Conservation (phyloP, 306 rosid genomes). For the Castanopsis chinensis region DNA sequence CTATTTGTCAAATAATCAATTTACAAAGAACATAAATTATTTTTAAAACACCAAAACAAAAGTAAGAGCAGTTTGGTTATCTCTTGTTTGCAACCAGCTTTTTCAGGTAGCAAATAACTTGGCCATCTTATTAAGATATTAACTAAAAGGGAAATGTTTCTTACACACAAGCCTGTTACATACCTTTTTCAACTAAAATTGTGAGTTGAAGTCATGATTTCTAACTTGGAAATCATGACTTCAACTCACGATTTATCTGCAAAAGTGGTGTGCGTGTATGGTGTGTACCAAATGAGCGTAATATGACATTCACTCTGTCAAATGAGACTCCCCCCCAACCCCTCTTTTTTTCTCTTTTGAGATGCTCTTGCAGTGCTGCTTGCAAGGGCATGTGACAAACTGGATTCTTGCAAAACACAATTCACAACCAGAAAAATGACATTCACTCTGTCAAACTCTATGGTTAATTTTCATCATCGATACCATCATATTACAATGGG, state of each 20-base stretch:
- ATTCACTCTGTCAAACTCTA: not conserved
- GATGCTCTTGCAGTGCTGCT: not conserved
- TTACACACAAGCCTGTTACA: no score
- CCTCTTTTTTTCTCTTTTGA: no score
- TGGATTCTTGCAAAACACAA: not conserved
- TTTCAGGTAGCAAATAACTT: not conserved
- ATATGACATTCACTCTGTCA: no score
- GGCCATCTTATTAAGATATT: not conserved
- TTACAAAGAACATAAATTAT: not conserved
- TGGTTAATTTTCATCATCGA: no score
- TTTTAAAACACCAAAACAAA: not conserved
- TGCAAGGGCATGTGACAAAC: not conserved
- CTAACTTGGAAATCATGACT: no score
- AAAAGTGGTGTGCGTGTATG: no score
- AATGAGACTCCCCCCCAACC: no score
- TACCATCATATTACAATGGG: not conserved
- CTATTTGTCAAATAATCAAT: constrained; percentile 17
- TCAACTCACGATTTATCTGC: no score
- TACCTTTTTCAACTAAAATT: no score
- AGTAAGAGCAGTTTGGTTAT: not conserved
- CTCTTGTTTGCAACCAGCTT: not conserved
- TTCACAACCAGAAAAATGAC: not conserved
- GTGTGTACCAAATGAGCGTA: no score
- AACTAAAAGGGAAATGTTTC: not conserved
- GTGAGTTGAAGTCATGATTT: no score